Evolutionary conservation across 306 rosid genomes (phyloP).

Genomic region (Ormosia semicastrata): DNA sequence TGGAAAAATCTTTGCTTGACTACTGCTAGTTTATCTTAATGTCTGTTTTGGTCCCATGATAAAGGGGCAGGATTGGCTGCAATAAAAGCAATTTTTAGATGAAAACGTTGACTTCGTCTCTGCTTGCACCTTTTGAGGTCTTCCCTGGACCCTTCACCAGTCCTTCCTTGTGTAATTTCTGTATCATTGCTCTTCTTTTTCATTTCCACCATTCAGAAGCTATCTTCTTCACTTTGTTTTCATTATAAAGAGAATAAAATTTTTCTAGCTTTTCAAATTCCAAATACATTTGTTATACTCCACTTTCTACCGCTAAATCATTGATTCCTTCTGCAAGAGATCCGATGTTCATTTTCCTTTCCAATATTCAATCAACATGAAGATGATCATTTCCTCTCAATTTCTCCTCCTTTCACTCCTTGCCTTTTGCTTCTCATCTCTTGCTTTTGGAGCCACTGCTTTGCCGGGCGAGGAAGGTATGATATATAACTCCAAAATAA

Average conservation of each 20-base stretch:
- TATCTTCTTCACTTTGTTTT: no score
- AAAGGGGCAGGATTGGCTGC: no score
- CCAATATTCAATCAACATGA: not conserved
- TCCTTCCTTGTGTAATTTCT: not conserved
- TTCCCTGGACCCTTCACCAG: no score
- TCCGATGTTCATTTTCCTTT: not conserved
- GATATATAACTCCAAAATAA: not conserved
- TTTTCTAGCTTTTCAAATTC: not conserved
- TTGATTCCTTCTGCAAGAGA: not conserved
- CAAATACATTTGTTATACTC: not conserved
- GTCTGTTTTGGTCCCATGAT: no score
- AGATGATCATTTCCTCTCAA: not conserved
- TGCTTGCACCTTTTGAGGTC: no score
- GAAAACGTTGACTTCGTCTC: no score
- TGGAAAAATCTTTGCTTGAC: no score
- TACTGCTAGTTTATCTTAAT: no score
- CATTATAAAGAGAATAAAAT: no score
- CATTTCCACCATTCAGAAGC: no score
- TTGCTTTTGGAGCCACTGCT: not conserved
- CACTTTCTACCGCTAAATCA: not conserved
- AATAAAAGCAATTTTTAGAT: no score
- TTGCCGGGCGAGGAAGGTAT: not conserved
- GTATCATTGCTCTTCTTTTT: no score
- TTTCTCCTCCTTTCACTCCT: slow-evolving; percentile 7
- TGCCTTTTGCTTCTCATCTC: not conserved